Conservation (phyloP, 164 flowering plant species). For the Hamamelis virginiana region DNA sequence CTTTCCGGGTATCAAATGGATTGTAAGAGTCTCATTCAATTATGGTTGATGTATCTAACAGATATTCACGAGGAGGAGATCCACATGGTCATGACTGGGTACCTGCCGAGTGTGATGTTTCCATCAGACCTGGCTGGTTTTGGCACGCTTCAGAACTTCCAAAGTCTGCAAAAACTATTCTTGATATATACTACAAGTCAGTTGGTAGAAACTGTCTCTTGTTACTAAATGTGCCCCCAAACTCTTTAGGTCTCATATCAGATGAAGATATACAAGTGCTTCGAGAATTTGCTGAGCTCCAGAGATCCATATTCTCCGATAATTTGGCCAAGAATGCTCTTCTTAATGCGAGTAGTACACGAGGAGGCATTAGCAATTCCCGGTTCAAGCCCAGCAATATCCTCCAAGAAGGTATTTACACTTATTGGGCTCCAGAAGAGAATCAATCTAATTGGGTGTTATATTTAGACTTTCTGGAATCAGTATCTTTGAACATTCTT, state of each 20-base stretch:
- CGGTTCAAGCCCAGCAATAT: slow-evolving; percentile 45
- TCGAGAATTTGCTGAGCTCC: slow-evolving; percentile 57
- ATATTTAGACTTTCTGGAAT: slow-evolving; percentile 43
- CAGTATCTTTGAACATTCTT: slow-evolving; percentile 61
- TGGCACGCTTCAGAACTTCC: slow-evolving; percentile 91
- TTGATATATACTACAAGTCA: slow-evolving; percentile 84
- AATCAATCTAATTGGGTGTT: slow-evolving; percentile 50
- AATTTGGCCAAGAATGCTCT: slow-evolving; percentile 62
- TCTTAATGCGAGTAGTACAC: slow-evolving; percentile 59
- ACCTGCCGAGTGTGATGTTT: slow-evolving; percentile 96
- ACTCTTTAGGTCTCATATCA: slow-evolving; percentile 90
- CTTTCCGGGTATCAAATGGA: no score
- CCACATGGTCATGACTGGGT: slow-evolving; percentile 86
- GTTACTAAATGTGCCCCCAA: slow-evolving; percentile 90
- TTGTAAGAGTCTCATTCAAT: no score
- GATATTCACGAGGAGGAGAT: slow-evolving; percentile 74
- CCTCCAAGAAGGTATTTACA: slow-evolving; percentile 51
- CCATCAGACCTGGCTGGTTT: slow-evolving; percentile 97
- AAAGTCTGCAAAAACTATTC: slow-evolving; percentile 74
- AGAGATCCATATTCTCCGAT: slow-evolving; percentile 60
- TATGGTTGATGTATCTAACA: slow-evolving; percentile 16
- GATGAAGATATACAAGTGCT: slow-evolving; percentile 78
- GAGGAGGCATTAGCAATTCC: slow-evolving; percentile 48
- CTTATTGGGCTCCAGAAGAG: slow-evolving; percentile 89
- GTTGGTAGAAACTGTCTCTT: slow-evolving; percentile 86